Evolutionary conservation across 106 monocot species (phyloP), one percentile per base, ranked within the genome.

Genomic region (Acorus calamus): DNA sequence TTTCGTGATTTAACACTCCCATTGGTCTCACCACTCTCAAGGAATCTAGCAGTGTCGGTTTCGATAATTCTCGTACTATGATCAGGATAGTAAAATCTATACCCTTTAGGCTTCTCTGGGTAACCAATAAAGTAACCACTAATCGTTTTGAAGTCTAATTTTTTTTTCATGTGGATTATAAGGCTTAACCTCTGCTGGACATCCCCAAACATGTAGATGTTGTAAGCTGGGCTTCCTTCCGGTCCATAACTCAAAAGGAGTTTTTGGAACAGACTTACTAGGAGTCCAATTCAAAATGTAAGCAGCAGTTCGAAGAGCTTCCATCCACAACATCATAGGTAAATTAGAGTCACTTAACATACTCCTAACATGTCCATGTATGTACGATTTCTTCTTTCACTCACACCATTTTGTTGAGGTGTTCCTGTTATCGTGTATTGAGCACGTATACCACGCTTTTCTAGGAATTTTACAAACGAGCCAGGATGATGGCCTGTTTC

Each of bases 371-470:
- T n/a, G n/a, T n/a, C 50, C 41, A 66, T 66, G 2, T 46, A 53
- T 5, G 28, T 66, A 42, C 14, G 14, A 1, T 52, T 66, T 0
- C 11, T 3, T 7, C 66, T 66, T 66, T 66, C 4, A 47, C 41
- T 43, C 3, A 66, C 66, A 53, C 52, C 53, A 66, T 55, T 66
- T 46, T 66, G 52, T 66, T 66, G 42, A 42, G 11, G 51, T 54
- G 52, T 66, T 0, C 66, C 66, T 53, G 2, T 42, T 42, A 66
- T 66, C 10, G 1, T 66, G 66, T 42, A 66, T 66, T 66, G 66
- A 28, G 4, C 52, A 66, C 52, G 42, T 6, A 66, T 66, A 42
- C 2, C 49, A 53, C 44, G 53, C 4, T 55, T 54, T 66, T 66
- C 8, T 53, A 66, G 14, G 8, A 66, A 66, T 0, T 66, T 66